Evolutionary conservation across 1,139 yeast species (phyloP).

Genomic region (Kluyveromyces sp.): DNA sequence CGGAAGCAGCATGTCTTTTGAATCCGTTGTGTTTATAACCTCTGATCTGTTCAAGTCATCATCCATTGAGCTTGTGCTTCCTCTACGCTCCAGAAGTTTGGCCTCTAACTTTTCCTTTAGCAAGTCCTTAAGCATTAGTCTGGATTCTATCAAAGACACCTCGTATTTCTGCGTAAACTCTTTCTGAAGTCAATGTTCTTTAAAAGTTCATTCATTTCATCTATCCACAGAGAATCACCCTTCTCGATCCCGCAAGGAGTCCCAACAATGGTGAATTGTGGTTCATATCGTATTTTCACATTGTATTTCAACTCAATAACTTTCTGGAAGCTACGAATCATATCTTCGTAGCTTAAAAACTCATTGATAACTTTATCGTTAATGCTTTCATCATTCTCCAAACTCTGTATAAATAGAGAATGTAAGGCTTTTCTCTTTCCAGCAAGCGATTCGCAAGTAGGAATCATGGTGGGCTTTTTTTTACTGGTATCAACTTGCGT

Average conservation of each 20-base stretch:
- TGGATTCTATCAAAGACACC: slow-evolving; percentile 1
- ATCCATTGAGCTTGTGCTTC: not conserved
- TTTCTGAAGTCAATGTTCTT: slow-evolving; percentile 1
- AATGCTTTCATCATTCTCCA: not conserved
- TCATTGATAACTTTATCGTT: slow-evolving; percentile 1
- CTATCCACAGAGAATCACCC: not conserved
- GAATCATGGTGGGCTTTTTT: not conserved
- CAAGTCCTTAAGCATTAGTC: not conserved
- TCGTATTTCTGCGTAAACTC: slow-evolving; percentile 1
- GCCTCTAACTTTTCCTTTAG: not conserved
- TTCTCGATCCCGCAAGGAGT: not conserved
- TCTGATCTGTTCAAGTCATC: not conserved
- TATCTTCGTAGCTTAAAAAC: not conserved
- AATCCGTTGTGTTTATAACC: slow-evolving; percentile 1
- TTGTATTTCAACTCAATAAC: slow-evolving; percentile 1
- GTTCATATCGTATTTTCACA: slow-evolving; percentile 1
- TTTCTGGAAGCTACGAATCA: slow-evolving; percentile 1
- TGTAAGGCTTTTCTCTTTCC: not conserved
- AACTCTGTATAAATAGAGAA: not conserved
- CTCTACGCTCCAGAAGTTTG: slow-evolving; percentile 4
- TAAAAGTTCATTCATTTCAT: slow-evolving; percentile 1
- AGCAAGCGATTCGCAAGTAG: not conserved
- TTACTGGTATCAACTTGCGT: too few relatives aligned
- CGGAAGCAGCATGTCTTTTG: not conserved
- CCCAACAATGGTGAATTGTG: not conserved